Base-by-base conservation (phyloP, 106 monocot genomes). In the Hemerocallis citrina region DNA sequence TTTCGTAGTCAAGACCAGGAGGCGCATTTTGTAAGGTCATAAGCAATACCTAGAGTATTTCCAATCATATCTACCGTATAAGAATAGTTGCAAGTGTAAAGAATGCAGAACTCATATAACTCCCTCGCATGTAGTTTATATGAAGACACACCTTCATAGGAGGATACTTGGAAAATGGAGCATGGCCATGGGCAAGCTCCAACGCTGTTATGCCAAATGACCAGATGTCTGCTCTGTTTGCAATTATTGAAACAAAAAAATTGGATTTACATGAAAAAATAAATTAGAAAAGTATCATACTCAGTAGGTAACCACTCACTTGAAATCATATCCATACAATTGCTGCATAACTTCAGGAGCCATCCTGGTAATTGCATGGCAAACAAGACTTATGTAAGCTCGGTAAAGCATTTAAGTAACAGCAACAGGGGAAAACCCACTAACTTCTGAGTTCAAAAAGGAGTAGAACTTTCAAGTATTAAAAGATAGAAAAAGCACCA, bases 301-400 rank as follows among this genome's bases (percentile, higher is more conserved):
- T 43, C 7, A 52, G 33, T 56, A n/a, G n/a, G n/a, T 34, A 47
- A n/a, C 49, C 36, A 82, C 81, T 72, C 33, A 92, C 95, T 96
- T 96, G 38, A 87, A 96, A 77, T 96, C 95, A 70, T 96, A 96
- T 61, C 90, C 90, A 75, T 90, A 86, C 54, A 87, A 67, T 60
- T 96, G 89, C 55, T 90, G 89, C 95, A 96, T 96, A 44, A 96
- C 95, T 84, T 96, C 95, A 37, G 95, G 95, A 79, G 90, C 95
- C 95, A 90, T 96, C 95, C 93, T 93, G 73, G 46, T 70, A 71
- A 65, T 55, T 17, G 29, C 44, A 59, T 36, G 44, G 20, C 7
- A 54, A 7, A 34, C 59, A 46, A 41, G 59, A 40, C 22, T 4
- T 29, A 57, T 25, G 22, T 33, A 44, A 24, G 14, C 47, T 7